A percentile compares a stretch with the other conserved stretches of the same genome.
These are phyloP conservation scores for Coniochaeta hoffmannii DNA, from an alignment of 2,329 filamentous ascomycete species.

Conservation along the genomic window DNA sequence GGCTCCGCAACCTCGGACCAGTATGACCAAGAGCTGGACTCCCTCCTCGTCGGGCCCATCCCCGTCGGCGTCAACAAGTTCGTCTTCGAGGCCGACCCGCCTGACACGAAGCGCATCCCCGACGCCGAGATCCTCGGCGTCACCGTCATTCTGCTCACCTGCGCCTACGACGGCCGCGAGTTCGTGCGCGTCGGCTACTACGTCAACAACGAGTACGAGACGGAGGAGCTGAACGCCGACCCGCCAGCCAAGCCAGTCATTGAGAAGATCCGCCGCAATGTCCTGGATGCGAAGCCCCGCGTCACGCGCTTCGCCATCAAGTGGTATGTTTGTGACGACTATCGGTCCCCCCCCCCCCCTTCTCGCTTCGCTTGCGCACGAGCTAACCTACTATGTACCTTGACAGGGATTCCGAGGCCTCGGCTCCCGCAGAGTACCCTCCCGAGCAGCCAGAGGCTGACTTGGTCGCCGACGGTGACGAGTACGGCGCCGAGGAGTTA, in stretches of 20 bases:
- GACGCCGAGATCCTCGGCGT: conserved; percentile 94
- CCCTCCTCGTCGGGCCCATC: conserved; percentile 92
- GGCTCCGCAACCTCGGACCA: conserved; percentile 97
- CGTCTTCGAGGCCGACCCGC: conserved; percentile 90
- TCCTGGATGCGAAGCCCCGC: conserved; percentile 92
- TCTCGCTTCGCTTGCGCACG: not conserved
- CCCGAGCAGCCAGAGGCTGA: conserved; percentile 98
- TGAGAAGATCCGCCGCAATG: conserved; percentile 85
- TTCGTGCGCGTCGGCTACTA: conserved; percentile 99
- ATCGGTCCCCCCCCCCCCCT: not conserved
- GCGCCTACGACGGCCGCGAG: conserved; percentile 91
- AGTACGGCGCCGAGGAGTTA: conserved; percentile 86
- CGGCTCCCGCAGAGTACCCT: conserved; percentile 90
- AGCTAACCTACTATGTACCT: not conserved
- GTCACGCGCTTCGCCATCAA: conserved; percentile 98
- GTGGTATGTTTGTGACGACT: conserved; percentile 60
- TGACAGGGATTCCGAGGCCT: conserved; percentile 89
- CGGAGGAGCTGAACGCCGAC: conserved; percentile 79
- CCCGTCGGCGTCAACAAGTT: conserved; percentile 98
- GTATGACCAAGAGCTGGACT: conserved; percentile 97
- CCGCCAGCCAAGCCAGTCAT: conserved; percentile 88
- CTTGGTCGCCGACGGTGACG: conserved; percentile 71
- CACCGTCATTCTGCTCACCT: conserved; percentile 92
- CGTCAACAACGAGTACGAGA: conserved; percentile 98
- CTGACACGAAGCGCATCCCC: conserved; percentile 83